A percentile compares a stretch with the other conserved stretches of the same genome.
Conservation (phyloP, 176 grass and related monocot species). For the Cymbopogon citratus region DNA sequence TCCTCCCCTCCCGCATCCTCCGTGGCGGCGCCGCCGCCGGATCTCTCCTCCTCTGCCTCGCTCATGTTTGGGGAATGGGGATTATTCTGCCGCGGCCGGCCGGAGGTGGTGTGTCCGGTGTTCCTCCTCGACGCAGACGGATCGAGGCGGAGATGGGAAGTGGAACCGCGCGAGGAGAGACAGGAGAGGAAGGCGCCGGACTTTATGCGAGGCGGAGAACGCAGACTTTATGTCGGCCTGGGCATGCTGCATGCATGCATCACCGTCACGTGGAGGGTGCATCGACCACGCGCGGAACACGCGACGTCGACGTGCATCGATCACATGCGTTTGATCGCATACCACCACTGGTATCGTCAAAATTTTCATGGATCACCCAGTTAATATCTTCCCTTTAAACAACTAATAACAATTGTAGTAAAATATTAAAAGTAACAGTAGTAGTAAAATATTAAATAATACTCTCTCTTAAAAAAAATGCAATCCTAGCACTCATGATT, state of each 20-base stretch:
- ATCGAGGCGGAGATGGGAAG: not conserved
- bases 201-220: not conserved
- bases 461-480: too few relatives aligned
- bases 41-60: conserved; percentile 1
- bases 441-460: too few relatives aligned
- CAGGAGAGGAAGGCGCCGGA: not conserved
- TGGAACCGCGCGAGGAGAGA: not conserved
- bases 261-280: not conserved
- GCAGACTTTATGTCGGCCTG: not conserved
- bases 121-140: not conserved
- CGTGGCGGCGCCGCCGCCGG: not conserved
- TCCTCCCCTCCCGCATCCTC: not conserved
- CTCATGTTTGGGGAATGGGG: not conserved
- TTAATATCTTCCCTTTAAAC: too few relatives aligned
- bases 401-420: too few relatives aligned
- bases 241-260: not conserved
- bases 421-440: too few relatives aligned
- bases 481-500: too few relatives aligned
- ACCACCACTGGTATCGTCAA: too few relatives aligned
- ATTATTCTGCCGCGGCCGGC: not conserved
- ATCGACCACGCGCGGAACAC: not conserved
- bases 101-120: not conserved
- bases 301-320: too few relatives aligned
- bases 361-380: too few relatives aligned
- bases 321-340: too few relatives aligned